phyloP scores from a whole-genome alignment of 23 red algal species.

The Pyropia yezoensis region DNA sequence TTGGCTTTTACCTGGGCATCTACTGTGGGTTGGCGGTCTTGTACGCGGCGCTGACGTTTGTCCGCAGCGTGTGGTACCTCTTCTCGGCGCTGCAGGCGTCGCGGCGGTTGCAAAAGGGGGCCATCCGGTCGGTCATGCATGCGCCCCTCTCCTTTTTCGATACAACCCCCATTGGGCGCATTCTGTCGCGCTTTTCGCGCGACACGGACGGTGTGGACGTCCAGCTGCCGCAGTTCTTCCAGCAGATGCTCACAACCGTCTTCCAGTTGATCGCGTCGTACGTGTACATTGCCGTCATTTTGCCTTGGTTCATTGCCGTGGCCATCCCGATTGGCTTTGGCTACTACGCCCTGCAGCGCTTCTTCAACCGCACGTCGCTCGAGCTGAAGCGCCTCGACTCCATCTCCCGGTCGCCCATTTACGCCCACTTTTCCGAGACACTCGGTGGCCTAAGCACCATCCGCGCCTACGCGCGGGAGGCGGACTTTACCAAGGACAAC shows the following conservation, averaged over 20 bases:
- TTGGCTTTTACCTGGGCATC: constrained; percentile 83
- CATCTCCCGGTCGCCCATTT: constrained; percentile 87
- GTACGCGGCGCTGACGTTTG: constrained; percentile 46
- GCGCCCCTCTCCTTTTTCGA: constrained; percentile 96
- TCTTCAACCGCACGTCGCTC: constrained; percentile 73
- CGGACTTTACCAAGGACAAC: constrained; percentile 24
- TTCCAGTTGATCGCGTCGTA: constrained; percentile 67
- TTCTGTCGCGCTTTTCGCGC: constrained; percentile 80
- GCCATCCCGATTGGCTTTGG: constrained; percentile 46
- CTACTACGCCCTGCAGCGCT: constrained; percentile 60
- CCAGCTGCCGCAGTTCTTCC: constrained; percentile 67
- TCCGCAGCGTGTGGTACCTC: constrained; percentile 64
- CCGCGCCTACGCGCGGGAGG: constrained; percentile 67
- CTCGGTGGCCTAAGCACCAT: constrained; percentile 86
- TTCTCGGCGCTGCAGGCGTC: constrained; percentile 48
- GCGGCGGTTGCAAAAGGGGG: constrained; percentile 45
- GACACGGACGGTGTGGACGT: constrained; percentile 59
- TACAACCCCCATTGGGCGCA: constrained; percentile 86
- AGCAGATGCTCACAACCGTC: constrained; percentile 40
- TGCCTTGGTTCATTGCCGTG: constrained; percentile 62
- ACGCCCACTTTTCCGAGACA: constrained; percentile 93
- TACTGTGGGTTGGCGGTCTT: constrained; percentile 60
- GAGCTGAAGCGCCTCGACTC: constrained; percentile 86
- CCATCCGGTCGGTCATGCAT: constrained; percentile 52
- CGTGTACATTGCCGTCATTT: constrained; percentile 69